Percentiles rank a stretch among this genome's conserved stretches.
phyloP scores from a whole-genome alignment of 1,284 basidiomycete genomes.

The Cryptococcus maquisensis region DNA sequence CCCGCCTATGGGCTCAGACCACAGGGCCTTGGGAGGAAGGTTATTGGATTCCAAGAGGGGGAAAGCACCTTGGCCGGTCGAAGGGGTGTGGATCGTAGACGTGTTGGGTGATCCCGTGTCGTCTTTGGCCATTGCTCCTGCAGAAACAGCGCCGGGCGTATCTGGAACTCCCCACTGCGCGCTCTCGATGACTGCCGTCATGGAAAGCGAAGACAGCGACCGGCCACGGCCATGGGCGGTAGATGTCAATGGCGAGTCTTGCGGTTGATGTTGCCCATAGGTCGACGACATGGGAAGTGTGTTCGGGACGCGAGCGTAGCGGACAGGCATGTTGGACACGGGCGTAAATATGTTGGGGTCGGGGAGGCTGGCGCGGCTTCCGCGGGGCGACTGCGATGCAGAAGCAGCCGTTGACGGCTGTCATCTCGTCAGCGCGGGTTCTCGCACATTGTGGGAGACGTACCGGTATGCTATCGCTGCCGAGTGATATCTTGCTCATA shows the following conservation, averaged over 20 bases:
- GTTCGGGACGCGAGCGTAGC: not conserved
- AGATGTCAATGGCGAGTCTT: conserved; percentile 1
- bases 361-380: not conserved
- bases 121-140: not conserved
- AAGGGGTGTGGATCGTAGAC: conserved; percentile 21
- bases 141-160: too few relatives aligned
- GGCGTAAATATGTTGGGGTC: not conserved
- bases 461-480: too few relatives aligned
- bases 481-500: conserved; percentile 13
- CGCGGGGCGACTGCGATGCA: not conserved
- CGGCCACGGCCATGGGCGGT: conserved; percentile 9
- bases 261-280: not conserved
- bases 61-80: conserved; percentile 17
- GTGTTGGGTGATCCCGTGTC: conserved; percentile 14
- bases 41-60: conserved; percentile 5
- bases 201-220: conserved; percentile 23
- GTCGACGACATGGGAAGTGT: not conserved
- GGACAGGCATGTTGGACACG: not conserved
- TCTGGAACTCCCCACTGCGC: not conserved
- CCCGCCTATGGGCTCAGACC: conserved; percentile 11
- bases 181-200: conserved; percentile 11
- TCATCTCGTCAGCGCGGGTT: not conserved
- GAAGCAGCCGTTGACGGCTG: too few relatives aligned
- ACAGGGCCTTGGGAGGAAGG: conserved; percentile 1
- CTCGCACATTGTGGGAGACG: too few relatives aligned